Percentiles rank a stretch among this genome's conserved stretches.
Evolutionary conservation across 2,329 filamentous ascomycete genomes (phyloP).

Genomic region (Aspergillus tamarii): DNA sequence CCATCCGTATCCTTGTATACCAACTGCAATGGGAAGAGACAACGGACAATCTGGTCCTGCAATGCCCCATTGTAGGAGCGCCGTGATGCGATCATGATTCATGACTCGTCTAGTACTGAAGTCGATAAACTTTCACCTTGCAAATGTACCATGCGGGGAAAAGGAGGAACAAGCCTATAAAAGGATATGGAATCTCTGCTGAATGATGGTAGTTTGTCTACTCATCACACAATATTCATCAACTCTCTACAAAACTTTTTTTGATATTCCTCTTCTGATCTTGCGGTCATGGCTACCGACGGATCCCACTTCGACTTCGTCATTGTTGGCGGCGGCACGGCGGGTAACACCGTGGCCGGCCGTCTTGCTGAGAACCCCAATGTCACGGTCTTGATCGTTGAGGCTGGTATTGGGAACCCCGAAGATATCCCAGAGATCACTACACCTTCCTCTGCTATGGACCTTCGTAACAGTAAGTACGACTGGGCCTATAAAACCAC

Average conservation of each 20-base stretch:
- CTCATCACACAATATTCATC: background rate
- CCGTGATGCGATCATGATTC: background rate
- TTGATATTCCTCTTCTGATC: background rate
- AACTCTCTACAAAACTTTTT: background rate
- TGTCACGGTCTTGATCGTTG: conserved; percentile 43
- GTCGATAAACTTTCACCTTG: background rate
- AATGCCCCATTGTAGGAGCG: background rate
- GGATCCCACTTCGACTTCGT: conserved; percentile 31
- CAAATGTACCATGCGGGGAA: background rate
- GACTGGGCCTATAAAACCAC: conserved; percentile 67
- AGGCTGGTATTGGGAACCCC: conserved; percentile 49
- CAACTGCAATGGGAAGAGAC: no score
- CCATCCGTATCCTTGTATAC: no score
- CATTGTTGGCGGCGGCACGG: conserved; percentile 41
- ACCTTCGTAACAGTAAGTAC: conserved; percentile 59
- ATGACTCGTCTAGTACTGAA: background rate
- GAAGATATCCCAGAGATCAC: conserved; percentile 56
- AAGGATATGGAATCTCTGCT: background rate
- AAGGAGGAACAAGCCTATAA: background rate
- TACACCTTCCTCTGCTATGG: conserved; percentile 60
- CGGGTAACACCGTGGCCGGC: conserved; percentile 49
- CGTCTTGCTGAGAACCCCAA: conserved; percentile 56
- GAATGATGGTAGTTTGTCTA: background rate
- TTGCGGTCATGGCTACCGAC: background rate
- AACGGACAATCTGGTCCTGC: background rate